These are phyloP conservation scores for Clonostachys rosea DNA, from an alignment of 2,329 filamentous ascomycete species.

Conservation along the genomic window DNA sequence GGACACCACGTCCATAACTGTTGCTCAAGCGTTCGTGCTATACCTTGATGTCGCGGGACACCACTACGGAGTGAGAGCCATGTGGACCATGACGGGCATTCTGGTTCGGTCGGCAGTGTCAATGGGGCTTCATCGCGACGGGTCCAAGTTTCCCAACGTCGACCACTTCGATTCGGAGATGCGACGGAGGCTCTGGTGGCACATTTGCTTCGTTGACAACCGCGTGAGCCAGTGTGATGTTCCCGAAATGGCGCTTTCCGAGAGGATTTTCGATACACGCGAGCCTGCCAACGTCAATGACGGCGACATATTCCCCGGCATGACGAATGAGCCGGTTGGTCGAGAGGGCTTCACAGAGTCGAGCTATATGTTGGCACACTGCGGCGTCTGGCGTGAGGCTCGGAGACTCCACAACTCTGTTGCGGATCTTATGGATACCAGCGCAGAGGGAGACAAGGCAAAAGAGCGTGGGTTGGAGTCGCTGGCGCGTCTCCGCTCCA, in stretches of 20 bases:
- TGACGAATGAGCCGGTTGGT: slow-evolving; percentile 10
- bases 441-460: too few relatives aligned
- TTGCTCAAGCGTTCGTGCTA: slow-evolving; percentile 53
- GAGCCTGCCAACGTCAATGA: slow-evolving; percentile 39
- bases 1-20: slow-evolving; percentile 49
- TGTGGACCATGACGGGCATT: slow-evolving; percentile 52
- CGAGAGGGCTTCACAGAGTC: too few relatives aligned
- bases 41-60: slow-evolving; percentile 38
- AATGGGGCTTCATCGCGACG: slow-evolving; percentile 62
- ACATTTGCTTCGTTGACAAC: slow-evolving; percentile 53
- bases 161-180: slow-evolving; percentile 62
- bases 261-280: slow-evolving; percentile 34
- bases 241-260: slow-evolving; percentile 42
- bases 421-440: too few relatives aligned
- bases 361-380: too few relatives aligned
- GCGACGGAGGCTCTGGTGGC: slow-evolving; percentile 62
- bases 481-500: too few relatives aligned
- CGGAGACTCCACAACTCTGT: too few relatives aligned
- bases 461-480: too few relatives aligned
- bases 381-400: too few relatives aligned
- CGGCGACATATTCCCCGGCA: slow-evolving; percentile 34
- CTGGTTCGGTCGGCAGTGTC: slow-evolving; percentile 60
- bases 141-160: slow-evolving; percentile 43
- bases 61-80: slow-evolving; percentile 51
- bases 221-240: slow-evolving; percentile 53